A percentile compares a stretch with the other conserved stretches of the same genome.
Evolutionary conservation across 768 basidiomycete genomes (phyloP).

Genomic region (Antrodiella citrinella): DNA sequence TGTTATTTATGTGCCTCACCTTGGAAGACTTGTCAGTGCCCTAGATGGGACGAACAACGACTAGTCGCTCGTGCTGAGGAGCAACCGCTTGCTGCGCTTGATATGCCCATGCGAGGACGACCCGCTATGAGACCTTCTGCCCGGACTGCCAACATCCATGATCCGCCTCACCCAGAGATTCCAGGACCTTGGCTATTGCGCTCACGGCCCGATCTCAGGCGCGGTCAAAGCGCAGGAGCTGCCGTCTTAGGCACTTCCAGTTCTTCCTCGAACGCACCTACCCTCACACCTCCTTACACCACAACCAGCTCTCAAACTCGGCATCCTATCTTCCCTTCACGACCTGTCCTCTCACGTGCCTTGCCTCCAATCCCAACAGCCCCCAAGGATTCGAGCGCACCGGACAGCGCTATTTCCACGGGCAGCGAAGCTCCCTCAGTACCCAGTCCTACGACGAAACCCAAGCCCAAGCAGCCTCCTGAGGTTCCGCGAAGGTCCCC

Average conservation of each 20-base stretch:
- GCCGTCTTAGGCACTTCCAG: neutral
- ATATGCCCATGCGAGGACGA: neutral
- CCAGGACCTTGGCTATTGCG: neutral
- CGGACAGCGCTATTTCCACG: neutral
- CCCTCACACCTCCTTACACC: neutral
- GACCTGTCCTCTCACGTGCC: neutral
- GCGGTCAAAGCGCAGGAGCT: neutral
- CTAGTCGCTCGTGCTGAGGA: neutral
- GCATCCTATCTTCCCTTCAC: neutral
- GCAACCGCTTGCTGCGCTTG: neutral
- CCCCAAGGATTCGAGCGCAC: neutral
- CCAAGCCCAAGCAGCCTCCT: neutral
- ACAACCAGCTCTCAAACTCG: neutral
- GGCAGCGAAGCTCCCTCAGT: neutral
- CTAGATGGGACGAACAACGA: constrained; percentile 7
- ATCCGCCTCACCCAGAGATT: neutral
- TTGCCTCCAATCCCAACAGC: neutral
- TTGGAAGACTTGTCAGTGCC: constrained; percentile 21
- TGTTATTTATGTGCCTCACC: constrained; percentile 13
- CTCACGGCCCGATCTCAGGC: neutral
- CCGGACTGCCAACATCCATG: too few relatives aligned
- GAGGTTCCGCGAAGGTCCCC: neutral
- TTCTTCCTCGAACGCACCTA: neutral
- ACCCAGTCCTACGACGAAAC: neutral
- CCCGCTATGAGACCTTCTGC: neutral